Conservation (phyloP, 768 basidiomycete genomes). For the Naganishia vaughanmartiniae region DNA sequence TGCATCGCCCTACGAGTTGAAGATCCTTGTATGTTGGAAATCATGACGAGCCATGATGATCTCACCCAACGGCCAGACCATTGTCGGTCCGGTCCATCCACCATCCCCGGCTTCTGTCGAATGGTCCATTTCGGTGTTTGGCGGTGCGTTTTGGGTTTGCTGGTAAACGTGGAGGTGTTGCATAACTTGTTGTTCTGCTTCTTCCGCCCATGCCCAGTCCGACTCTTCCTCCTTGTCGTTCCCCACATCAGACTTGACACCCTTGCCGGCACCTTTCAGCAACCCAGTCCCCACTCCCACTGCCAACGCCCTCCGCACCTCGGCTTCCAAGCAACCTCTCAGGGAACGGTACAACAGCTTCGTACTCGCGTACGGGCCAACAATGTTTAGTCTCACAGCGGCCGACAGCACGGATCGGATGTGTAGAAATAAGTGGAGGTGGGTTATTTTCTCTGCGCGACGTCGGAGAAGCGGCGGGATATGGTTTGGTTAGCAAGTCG, state of each 20-base stretch:
- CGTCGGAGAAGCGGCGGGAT: constrained; percentile 83
- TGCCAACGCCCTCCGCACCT: neutral
- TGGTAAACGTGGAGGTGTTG: neutral
- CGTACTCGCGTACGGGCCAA: constrained; percentile 91
- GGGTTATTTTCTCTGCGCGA: constrained; percentile 73
- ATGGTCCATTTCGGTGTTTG: neutral
- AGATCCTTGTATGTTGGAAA: constrained; percentile 90
- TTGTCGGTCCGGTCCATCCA: constrained; percentile 63
- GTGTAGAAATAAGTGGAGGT: constrained; percentile 89
- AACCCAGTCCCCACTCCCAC: neutral
- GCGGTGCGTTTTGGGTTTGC: neutral
- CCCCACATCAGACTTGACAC: neutral
- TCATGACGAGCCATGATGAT: constrained; percentile 86
- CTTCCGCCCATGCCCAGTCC: constrained; percentile 37
- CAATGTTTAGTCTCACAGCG: constrained; percentile 81
- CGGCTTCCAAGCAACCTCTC: constrained; percentile 44
- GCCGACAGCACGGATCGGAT: constrained; percentile 85
- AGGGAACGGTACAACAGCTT: constrained; percentile 75
- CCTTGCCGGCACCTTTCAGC: neutral
- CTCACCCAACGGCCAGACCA: constrained; percentile 95
- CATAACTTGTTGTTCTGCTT: constrained; percentile 44
- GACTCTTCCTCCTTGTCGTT: constrained; percentile 17
- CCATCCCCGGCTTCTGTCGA: neutral
- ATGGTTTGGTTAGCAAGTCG: too few relatives aligned
- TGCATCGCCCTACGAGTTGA: constrained; percentile 60